Evolutionary conservation across 2,329 filamentous ascomycete species (phyloP).

Genomic region (Cytospora piceicola): DNA sequence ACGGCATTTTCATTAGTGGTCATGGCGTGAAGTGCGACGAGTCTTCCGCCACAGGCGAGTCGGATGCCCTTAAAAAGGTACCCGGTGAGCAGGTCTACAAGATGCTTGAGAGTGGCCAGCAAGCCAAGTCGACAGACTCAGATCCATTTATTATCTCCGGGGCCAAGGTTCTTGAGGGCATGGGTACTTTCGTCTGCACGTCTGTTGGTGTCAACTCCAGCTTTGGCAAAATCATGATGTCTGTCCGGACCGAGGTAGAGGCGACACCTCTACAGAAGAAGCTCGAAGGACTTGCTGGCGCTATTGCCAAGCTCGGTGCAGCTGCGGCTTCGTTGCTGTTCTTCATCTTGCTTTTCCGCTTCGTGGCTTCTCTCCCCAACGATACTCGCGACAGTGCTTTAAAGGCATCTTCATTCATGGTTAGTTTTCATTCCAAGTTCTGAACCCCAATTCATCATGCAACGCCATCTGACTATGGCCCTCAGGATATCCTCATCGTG

Average conservation of each 20-base stretch:
- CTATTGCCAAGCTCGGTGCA: conserved; percentile 55
- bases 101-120: conserved; percentile 53
- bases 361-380: conserved; percentile 63
- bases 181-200: conserved; percentile 58
- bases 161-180: conserved; percentile 57
- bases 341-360: conserved; percentile 77
- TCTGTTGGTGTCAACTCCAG: conserved; percentile 60
- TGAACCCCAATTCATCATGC: neutral
- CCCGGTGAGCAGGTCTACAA: conserved; percentile 60
- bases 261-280: conserved; percentile 60
- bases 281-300: conserved; percentile 49
- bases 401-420: conserved; percentile 62
- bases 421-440: neutral
- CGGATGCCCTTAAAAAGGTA: conserved; percentile 69
- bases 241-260: conserved; percentile 54
- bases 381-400: conserved; percentile 53
- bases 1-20: conserved; percentile 67
- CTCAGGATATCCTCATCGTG: conserved; percentile 60
- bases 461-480: neutral
- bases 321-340: conserved; percentile 75
- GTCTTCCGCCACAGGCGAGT: conserved; percentile 71
- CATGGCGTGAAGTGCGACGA: conserved; percentile 71
- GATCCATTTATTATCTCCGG: conserved; percentile 69
- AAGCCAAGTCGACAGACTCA: conserved; percentile 46
- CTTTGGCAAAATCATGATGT: conserved; percentile 61